Evolutionary conservation across 2,329 filamentous ascomycete species (phyloP), one percentile per base, ranked within the genome.

Genomic region (Aspergillus sp.): DNA sequence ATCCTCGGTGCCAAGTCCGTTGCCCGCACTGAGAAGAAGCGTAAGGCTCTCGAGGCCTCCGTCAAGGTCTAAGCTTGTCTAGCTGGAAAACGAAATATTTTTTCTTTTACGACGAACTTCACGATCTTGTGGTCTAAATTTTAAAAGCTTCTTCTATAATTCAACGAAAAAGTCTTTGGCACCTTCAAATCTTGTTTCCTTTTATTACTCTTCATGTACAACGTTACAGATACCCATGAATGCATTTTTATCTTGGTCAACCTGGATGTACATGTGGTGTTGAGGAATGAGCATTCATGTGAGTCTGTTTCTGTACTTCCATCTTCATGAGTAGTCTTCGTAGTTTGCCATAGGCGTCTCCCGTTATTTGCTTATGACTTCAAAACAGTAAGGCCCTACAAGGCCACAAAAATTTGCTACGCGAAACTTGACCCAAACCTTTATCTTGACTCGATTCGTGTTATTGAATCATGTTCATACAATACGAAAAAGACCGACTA

Each of bases 1-100:
- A 96, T 98, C 80, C 96, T 98, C 90, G 84, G 93, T 69, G 81
- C 85, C 73, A 98, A 98, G 88, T 90, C 93, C 70, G 83, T 83
- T 61, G 83, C 81, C 58, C 76, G 78, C 64, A 77, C 78, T 68
- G 80, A 82, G 74, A 96, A 95, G 87, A 89, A 88, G 81, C 82
- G 86, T 77, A 96, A 96, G 86, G 90, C 90, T 70, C 69, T 93
- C 57, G 93, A 97, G 78, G 77, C 76, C 69, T 90, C 93, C 72
- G 90, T 96, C 83, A 97, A 97, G 87, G 94, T 98, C 79, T 98
- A 94, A 81, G 68, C 54, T 47, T 32, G 47, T 45, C 30, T 49
- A 47, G 46, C 45, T 4, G 25, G 12, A 30, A 30, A 30, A 30
- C 25, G 25, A 41, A 45, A 53, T 46, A 51, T 48, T 55, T 52